These are phyloP conservation scores for Calonectria ilicicola DNA, from an alignment of 2,329 filamentous ascomycete genomes.

Conservation along the genomic window DNA sequence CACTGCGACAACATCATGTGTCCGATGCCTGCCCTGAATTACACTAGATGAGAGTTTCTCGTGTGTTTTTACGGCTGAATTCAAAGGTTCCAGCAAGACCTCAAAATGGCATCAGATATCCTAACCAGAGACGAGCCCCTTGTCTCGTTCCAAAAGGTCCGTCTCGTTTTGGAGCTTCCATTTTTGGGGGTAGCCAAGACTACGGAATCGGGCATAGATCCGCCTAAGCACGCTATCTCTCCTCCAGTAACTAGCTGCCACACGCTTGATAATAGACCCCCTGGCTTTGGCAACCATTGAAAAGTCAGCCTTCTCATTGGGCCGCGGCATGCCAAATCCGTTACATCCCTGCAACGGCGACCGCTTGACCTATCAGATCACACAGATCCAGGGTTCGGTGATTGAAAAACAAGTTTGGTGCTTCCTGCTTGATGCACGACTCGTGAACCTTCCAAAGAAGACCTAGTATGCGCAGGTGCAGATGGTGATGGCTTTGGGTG, in stretches of 20 bases:
- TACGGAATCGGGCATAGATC: not conserved
- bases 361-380: not conserved
- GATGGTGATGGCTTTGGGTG: not conserved
- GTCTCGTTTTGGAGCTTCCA: slow-evolving; percentile 16
- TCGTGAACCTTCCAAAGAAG: not conserved
- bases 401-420: not conserved
- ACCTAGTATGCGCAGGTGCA: not conserved
- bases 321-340: not conserved
- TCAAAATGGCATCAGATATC: not conserved
- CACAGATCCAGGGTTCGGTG: not conserved
- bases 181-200: not conserved
- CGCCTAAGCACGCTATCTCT: slow-evolving; percentile 1
- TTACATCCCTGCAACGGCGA: not conserved
- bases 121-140: not conserved
- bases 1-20: not conserved
- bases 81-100: slow-evolving; percentile 8
- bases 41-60: not conserved
- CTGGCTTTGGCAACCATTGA: not conserved
- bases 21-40: not conserved
- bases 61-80: not conserved
- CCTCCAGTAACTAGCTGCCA: not conserved
- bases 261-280: not conserved
- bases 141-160: slow-evolving; percentile 13
- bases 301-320: not conserved
- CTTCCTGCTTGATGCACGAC: not conserved